These are phyloP conservation scores for Stropharia rugosoannulata DNA, from an alignment of 768 basidiomycete genomes.

Conservation along the genomic window DNA sequence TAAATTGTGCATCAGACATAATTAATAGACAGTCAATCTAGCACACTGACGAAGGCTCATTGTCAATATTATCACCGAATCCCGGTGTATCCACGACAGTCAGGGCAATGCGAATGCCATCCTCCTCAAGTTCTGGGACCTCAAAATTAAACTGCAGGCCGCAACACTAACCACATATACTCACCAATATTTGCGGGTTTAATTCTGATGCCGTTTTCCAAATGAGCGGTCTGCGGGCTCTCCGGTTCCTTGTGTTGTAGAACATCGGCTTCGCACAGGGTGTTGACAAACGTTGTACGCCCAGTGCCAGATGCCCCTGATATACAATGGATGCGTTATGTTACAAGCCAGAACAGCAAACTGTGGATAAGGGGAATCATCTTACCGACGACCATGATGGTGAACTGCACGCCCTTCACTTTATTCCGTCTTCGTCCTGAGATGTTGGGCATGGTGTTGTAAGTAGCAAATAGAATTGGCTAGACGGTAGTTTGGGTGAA, in stretches of 20 bases:
- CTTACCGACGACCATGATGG: slow-evolving; percentile 87
- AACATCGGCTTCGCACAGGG: slow-evolving; percentile 81
- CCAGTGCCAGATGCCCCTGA: slow-evolving; percentile 86
- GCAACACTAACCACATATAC: slow-evolving; percentile 20
- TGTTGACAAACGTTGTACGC: slow-evolving; percentile 90
- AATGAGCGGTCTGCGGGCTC: slow-evolving; percentile 68
- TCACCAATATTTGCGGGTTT: slow-evolving; percentile 80
- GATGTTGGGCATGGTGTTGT: slow-evolving; percentile 37
- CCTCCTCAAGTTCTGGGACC: slow-evolving; percentile 79
- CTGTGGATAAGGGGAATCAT: slow-evolving; percentile 12
- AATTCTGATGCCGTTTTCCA: slow-evolving; percentile 76
- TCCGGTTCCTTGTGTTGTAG: slow-evolving; percentile 66
- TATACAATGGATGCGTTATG: slow-evolving; percentile 7
- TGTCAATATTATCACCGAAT: slow-evolving; percentile 90
- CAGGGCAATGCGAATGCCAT: slow-evolving; percentile 85
- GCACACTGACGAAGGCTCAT: slow-evolving; percentile 71
- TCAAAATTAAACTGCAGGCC: background rate
- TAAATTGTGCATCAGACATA: slow-evolving; percentile 25
- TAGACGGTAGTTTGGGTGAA: background rate
- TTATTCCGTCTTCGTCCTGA: slow-evolving; percentile 64
- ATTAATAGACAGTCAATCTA: slow-evolving; percentile 1
- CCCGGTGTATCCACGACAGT: slow-evolving; percentile 93
- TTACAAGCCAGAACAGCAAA: background rate
- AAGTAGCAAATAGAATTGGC: background rate
- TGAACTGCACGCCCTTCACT: slow-evolving; percentile 89